phyloP scores from a whole-genome alignment of 1,139 yeast genomes.

The Yamadazyma taylorii region DNA sequence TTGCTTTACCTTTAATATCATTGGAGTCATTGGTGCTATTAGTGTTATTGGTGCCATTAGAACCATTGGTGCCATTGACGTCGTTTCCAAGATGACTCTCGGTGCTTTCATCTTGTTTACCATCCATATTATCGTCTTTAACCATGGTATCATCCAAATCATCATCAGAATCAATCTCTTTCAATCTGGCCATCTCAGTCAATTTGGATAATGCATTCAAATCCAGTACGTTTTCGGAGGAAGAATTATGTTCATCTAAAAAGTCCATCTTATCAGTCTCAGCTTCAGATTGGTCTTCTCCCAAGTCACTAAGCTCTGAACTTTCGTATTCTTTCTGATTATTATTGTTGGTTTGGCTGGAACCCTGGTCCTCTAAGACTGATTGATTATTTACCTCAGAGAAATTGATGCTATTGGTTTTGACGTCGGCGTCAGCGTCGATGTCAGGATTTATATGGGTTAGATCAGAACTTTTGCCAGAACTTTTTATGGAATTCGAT shows the following conservation, averaged over 20 bases:
- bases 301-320: slow-evolving; percentile 55
- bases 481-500: too few relatives aligned
- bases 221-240: slow-evolving; percentile 33
- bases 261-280: slow-evolving; percentile 78
- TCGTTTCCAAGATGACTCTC: too few relatives aligned
- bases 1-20: slow-evolving; percentile 8
- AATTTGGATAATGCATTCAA: slow-evolving; percentile 40
- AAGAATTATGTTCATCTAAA: slow-evolving; percentile 37
- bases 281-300: slow-evolving; percentile 71
- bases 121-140: not conserved
- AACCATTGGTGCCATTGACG: too few relatives aligned
- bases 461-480: too few relatives aligned
- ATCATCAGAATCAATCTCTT: slow-evolving; percentile 37
- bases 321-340: slow-evolving; percentile 27
- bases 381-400: too few relatives aligned
- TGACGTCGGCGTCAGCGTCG: too few relatives aligned
- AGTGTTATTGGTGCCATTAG: too few relatives aligned
- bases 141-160: slow-evolving; percentile 18
- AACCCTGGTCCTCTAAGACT: too few relatives aligned
- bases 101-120: too few relatives aligned
- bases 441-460: too few relatives aligned
- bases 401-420: too few relatives aligned
- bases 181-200: slow-evolving; percentile 43
- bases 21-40: not conserved
- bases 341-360: not conserved